These are phyloP conservation scores for Curvularia eragrostidis DNA, from an alignment of 2,329 filamentous ascomycete species.

Conservation along the genomic window DNA sequence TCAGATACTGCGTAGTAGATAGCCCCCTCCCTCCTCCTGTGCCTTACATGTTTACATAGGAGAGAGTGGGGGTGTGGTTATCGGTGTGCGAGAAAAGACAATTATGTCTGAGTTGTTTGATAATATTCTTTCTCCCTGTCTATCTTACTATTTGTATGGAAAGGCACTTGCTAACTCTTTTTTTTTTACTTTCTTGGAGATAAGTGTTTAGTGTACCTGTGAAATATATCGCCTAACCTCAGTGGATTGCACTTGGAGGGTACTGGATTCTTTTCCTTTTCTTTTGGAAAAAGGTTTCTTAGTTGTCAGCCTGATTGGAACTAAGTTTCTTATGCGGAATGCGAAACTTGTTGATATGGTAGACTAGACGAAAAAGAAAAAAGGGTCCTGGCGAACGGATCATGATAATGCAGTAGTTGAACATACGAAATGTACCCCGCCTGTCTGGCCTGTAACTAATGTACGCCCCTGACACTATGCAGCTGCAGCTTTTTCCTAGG, in stretches of 20 bases:
- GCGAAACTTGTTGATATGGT: background rate
- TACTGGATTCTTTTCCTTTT: background rate
- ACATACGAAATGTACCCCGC: too few relatives aligned
- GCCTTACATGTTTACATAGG: background rate
- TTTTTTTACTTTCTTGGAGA: too few relatives aligned
- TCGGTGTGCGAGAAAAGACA: slow-evolving; percentile 12
- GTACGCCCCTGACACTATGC: background rate
- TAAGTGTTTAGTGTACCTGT: too few relatives aligned
- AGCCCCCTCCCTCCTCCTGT: background rate
- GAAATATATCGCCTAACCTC: too few relatives aligned
- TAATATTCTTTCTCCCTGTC: background rate
- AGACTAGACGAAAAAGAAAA: background rate
- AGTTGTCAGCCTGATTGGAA: background rate
- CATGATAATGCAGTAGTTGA: background rate
- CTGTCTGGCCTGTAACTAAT: too few relatives aligned
- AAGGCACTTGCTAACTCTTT: background rate
- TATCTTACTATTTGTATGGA: too few relatives aligned
- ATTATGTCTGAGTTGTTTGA: slow-evolving; percentile 7
- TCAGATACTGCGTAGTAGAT: slow-evolving; percentile 19
- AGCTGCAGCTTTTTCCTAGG: background rate
- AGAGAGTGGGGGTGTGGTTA: background rate
- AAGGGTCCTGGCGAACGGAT: background rate
- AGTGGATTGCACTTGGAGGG: too few relatives aligned
- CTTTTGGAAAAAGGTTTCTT: background rate
- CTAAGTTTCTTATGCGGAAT: background rate